Percentiles rank a stretch among this genome's conserved stretches.
Evolutionary conservation across 345 rosid genomes (phyloP).

Genomic region (Salix purpurea): DNA sequence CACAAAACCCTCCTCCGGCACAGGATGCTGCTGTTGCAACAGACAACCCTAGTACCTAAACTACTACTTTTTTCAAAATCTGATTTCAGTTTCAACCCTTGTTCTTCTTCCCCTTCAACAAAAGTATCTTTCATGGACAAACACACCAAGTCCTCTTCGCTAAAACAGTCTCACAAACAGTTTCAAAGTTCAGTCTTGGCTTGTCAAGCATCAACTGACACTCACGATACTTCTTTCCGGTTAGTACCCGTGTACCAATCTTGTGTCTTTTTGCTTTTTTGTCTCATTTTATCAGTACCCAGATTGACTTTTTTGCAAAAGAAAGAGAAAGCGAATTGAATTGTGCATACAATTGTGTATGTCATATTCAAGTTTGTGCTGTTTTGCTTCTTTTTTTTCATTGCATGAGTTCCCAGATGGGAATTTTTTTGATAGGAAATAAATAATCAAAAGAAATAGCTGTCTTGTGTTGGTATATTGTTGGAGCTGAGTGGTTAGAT

Average conservation of each 20-base stretch:
- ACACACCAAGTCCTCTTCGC: neutral
- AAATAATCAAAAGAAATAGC: neutral
- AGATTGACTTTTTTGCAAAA: neutral
- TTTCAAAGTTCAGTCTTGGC: neutral
- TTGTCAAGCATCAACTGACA: neutral
- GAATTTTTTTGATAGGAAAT: neutral
- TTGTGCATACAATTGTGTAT: neutral
- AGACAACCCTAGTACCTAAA: neutral
- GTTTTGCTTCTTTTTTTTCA: too few relatives aligned
- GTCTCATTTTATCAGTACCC: neutral
- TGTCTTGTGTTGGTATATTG: neutral
- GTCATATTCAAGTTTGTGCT: neutral
- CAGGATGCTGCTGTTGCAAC: conserved; percentile 6
- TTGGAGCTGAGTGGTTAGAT: neutral
- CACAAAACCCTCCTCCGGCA: neutral
- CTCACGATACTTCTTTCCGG: conserved; percentile 7
- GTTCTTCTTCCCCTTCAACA: neutral
- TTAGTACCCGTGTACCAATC: neutral
- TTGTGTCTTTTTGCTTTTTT: neutral
- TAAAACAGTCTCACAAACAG: neutral
- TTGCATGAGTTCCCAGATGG: neutral
- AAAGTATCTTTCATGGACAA: conserved; percentile 1
- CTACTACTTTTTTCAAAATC: neutral
- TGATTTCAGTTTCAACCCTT: neutral
- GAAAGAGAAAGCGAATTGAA: too few relatives aligned